These are phyloP conservation scores for Apiospora malaysiana DNA, from an alignment of 2,329 filamentous ascomycete species.

Conservation along the genomic window DNA sequence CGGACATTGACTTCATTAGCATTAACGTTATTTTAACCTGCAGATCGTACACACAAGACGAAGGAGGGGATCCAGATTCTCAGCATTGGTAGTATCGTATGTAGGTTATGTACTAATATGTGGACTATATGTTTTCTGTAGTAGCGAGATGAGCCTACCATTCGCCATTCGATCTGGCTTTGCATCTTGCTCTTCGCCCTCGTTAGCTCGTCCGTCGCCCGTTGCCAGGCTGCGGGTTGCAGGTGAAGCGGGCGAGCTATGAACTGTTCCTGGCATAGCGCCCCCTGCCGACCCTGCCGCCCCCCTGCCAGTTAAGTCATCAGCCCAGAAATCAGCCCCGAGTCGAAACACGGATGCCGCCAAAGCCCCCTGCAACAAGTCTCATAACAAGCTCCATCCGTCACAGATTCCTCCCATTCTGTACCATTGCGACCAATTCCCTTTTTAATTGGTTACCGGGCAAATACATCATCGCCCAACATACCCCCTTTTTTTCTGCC, in stretches of 20 bases:
- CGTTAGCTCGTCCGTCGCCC: too few relatives aligned
- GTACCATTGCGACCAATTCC: background rate
- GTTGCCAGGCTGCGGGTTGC: background rate
- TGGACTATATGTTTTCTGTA: background rate
- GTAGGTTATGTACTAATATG: too few relatives aligned
- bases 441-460: constrained; percentile 12
- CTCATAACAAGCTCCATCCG: constrained; percentile 14
- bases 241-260: constrained; percentile 1
- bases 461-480: background rate
- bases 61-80: too few relatives aligned
- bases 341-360: constrained; percentile 20
- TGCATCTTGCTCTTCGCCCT: background rate
- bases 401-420: constrained; percentile 2
- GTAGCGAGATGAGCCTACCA: too few relatives aligned
- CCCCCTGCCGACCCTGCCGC: background rate
- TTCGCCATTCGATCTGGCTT: too few relatives aligned
- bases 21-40: background rate
- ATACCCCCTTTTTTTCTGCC: constrained; percentile 1
- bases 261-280: constrained; percentile 13
- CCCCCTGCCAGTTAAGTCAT: background rate
- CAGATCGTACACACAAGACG: too few relatives aligned
- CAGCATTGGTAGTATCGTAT: too few relatives aligned
- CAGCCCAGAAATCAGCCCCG: background rate
- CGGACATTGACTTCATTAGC: background rate
- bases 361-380: constrained; percentile 14